Conservation (phyloP, 179 eudicot species). For the Sideroxylon spinosum region DNA sequence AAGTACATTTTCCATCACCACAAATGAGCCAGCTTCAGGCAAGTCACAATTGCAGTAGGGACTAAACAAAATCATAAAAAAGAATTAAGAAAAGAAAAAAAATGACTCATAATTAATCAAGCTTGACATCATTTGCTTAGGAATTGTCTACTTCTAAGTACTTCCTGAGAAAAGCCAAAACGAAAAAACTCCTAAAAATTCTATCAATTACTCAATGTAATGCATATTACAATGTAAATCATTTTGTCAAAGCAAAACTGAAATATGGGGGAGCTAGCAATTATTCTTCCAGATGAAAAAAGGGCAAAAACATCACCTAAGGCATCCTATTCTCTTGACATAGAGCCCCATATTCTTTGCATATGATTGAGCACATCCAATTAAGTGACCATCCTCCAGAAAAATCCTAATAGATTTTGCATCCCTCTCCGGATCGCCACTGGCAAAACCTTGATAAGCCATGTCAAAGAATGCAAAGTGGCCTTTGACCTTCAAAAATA, state of each 20-base stretch:
- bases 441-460: constrained; percentile 99
- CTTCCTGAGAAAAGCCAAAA: background rate
- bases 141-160: background rate
- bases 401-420: constrained; percentile 51
- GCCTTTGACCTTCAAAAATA: constrained; percentile 62
- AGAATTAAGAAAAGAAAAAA: background rate
- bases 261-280: background rate
- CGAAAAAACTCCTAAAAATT: background rate
- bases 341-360: too few species aligned
- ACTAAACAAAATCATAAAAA: background rate
- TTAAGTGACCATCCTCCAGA: too few species aligned
- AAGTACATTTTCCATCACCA: too few species aligned
- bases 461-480: constrained; percentile 98
- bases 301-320: constrained; percentile 48
- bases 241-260: background rate
- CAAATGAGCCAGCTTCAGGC: background rate
- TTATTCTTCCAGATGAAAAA: background rate
- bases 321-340: constrained; percentile 97
- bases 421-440: constrained; percentile 96
- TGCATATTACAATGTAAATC: background rate
- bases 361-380: too few species aligned
- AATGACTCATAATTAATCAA: background rate
- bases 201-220: background rate
- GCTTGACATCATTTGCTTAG: background rate
- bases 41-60: background rate